These are phyloP conservation scores for Excoecaria agallocha DNA, from an alignment of 345 rosid genomes.

Conservation along the genomic window DNA sequence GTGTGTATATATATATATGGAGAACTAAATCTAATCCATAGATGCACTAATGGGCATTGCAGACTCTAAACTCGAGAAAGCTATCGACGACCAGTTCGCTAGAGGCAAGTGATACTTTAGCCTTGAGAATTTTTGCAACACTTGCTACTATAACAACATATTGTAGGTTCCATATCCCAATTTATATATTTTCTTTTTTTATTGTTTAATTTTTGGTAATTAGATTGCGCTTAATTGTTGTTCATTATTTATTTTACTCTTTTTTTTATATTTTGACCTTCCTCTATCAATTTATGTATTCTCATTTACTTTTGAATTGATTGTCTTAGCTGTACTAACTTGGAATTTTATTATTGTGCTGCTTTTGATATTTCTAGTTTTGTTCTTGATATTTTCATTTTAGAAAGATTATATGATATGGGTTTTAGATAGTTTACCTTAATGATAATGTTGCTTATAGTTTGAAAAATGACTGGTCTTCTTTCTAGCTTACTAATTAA, in stretches of 20 bases:
- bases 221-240: neutral
- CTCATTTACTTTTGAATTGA: no score
- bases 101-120: conserved; percentile 98
- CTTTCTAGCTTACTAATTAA: no score
- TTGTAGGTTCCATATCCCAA: conserved; percentile 54
- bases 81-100: conserved; percentile 97
- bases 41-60: conserved; percentile 76
- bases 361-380: no score
- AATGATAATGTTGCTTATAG: no score
- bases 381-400: no score
- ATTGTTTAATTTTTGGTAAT: neutral
- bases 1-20: no score
- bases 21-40: conserved; percentile 3
- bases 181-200: neutral
- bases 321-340: no score
- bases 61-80: conserved; percentile 98
- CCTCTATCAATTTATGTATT: neutral
- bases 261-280: neutral
- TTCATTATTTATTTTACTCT: neutral
- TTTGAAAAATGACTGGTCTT: no score
- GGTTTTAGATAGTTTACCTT: no score
- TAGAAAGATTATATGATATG: no score
- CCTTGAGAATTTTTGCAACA: conserved; percentile 96
- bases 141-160: conserved; percentile 96
- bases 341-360: no score